Conservation (phyloP, 2,329 filamentous ascomycete species). For the Pestalotiopsis sp. region DNA sequence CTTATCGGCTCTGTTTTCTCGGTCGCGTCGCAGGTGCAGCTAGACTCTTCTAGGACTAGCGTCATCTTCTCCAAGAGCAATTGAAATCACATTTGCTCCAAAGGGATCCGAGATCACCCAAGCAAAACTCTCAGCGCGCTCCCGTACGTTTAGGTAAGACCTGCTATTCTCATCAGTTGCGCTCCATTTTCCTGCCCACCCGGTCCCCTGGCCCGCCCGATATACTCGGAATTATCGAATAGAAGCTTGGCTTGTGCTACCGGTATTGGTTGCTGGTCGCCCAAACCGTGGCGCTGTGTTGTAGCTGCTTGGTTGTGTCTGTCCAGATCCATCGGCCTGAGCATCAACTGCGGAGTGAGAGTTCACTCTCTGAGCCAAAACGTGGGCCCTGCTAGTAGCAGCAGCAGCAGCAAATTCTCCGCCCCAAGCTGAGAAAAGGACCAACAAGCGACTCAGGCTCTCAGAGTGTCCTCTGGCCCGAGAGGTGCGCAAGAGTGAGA, state of each 20-base stretch:
- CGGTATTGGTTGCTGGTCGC: conserved; percentile 16
- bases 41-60: conserved; percentile 8
- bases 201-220: conserved; percentile 16
- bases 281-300: conserved; percentile 18
- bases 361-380: conserved; percentile 1
- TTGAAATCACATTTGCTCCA: conserved; percentile 12
- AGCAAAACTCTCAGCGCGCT: conserved; percentile 22
- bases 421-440: background rate
- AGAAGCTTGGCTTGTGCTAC: conserved; percentile 28
- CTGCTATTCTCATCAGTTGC: conserved; percentile 14
- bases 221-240: conserved; percentile 22
- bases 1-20: background rate
- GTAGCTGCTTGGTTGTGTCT: background rate
- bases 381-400: conserved; percentile 7
- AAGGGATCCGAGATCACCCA: conserved; percentile 12
- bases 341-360: conserved; percentile 5
- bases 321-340: background rate
- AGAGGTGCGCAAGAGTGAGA: background rate
- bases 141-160: conserved; percentile 27
- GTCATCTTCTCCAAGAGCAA: conserved; percentile 6
- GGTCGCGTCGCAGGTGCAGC: background rate
- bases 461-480: background rate
- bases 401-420: conserved; percentile 7
- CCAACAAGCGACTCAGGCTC: background rate
- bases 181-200: conserved; percentile 18